Percentiles rank a stretch among this genome's conserved stretches.
These are phyloP conservation scores for Globisporangium spinosum DNA, from an alignment of 352 stramenopile genomes.

Conservation along the genomic window DNA sequence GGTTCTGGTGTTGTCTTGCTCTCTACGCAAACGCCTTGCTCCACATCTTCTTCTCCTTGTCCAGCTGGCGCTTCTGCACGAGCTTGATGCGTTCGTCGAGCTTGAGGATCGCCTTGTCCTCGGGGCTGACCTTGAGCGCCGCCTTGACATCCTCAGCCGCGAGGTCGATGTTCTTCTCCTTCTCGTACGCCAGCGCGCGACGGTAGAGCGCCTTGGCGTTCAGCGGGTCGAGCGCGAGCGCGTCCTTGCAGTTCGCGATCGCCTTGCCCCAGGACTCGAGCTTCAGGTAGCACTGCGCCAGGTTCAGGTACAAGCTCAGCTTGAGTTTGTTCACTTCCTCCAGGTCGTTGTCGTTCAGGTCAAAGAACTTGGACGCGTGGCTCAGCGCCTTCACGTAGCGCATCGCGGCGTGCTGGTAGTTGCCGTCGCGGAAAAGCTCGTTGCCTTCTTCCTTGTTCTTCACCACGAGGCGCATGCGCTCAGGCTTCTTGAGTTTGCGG, in stretches of 20 bases:
- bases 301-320: constrained; percentile 90
- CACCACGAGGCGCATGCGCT: constrained; percentile 91
- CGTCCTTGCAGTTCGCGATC: constrained; percentile 84
- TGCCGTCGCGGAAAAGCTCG: constrained; percentile 91
- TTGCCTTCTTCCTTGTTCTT: constrained; percentile 96
- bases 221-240: constrained; percentile 61
- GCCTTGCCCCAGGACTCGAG: constrained; percentile 87
- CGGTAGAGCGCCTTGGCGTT: constrained; percentile 89
- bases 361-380: constrained; percentile 92
- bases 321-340: constrained; percentile 88
- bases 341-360: constrained; percentile 77
- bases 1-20: not conserved
- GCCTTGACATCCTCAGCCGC: constrained; percentile 60
- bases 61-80: constrained; percentile 65
- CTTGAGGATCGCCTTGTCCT: constrained; percentile 77
- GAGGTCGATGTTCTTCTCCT: constrained; percentile 82
- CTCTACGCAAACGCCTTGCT: constrained; percentile 70
- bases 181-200: constrained; percentile 81
- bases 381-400: constrained; percentile 91
- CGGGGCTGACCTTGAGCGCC: constrained; percentile 46
- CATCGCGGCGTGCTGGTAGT: constrained; percentile 82
- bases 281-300: constrained; percentile 93
- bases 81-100: constrained; percentile 72
- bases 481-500: constrained; percentile 90
- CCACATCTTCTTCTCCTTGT: constrained; percentile 92